Evolutionary conservation across 352 stramenopile species (phyloP), one percentile per base, ranked within the genome.

Genomic region (Phytophthora fragariaefolia): DNA sequence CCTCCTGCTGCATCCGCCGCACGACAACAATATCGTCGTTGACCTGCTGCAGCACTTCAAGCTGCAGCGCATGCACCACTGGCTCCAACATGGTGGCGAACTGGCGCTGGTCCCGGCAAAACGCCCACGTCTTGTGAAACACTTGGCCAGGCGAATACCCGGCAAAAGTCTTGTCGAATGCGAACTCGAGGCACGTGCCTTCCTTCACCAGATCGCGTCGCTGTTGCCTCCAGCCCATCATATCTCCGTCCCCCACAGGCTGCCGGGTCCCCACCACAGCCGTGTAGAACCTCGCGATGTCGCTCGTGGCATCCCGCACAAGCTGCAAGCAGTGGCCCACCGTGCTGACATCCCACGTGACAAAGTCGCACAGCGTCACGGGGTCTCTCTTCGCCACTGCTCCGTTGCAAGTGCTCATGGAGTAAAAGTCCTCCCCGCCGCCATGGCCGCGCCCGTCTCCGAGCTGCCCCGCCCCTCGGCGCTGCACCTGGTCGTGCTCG

Each of bases 1-100:
- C 13, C 4, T 77, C 65, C 13, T 77, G 59, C 20, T 77, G 70
- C 66, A 77, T 72, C n/a, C 65, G 65, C 20, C 70, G 65, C 42
- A 77, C 70, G 1, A 77, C 70, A 7, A 77, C 65, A 59, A 77
- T 72, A 52, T 77, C 66, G 43, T 77, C 65, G 48, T 77, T 73
- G 23, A 77, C 67, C 43, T 72, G 58, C 24, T 77, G 65, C 38
- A 77, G 59, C 32, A 77, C 70, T 63, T 77, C 55, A 18, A 77
- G 28, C 23, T 77, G 63, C 42, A 77, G 38, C 12, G 59, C 60
- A 34, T 63, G 43, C 3, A 72, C 38, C n/a, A 69, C 61, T 7
- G 65, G 70, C 45, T 56, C 60, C 18, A 77, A 28, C 61, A 77
- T 51, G 20, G 46, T 40, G 27, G 65, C 70, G 23, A 77, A 74